These are phyloP conservation scores for Adenanthera pavonina DNA, from an alignment of 306 rosid genomes.

Conservation along the genomic window DNA sequence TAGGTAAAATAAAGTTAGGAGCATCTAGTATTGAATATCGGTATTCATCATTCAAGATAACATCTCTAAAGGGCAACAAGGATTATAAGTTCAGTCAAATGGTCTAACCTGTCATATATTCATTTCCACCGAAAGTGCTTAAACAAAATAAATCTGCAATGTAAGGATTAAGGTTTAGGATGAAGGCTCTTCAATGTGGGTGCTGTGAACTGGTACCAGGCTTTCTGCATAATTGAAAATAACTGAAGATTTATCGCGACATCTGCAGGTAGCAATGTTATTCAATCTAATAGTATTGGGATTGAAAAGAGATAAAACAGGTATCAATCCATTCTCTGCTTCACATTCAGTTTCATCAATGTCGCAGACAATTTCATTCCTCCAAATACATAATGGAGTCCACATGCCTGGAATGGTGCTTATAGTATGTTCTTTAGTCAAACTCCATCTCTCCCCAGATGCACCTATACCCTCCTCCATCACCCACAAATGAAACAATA, in stretches of 20 bases:
- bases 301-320: neutral
- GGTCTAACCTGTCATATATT: no score
- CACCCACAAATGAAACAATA: neutral
- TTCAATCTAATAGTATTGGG: neutral
- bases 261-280: neutral
- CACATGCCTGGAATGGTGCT: neutral
- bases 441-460: neutral
- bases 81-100: no score
- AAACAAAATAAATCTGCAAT: no score
- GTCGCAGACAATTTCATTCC: neutral
- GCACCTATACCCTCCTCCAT: neutral
- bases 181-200: no score
- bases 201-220: neutral
- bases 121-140: neutral
- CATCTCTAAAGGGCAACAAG: no score
- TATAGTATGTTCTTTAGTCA: neutral
- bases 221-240: neutral
- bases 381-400: neutral
- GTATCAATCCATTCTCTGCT: neutral
- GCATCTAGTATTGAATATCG: no score
- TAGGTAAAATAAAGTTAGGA: no score
- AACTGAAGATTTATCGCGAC: neutral
- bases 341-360: neutral
- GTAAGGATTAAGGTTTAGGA: no score
- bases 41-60: no score